These are phyloP conservation scores for Suillus occidentalis DNA, from an alignment of 768 basidiomycete species.

Conservation along the genomic window DNA sequence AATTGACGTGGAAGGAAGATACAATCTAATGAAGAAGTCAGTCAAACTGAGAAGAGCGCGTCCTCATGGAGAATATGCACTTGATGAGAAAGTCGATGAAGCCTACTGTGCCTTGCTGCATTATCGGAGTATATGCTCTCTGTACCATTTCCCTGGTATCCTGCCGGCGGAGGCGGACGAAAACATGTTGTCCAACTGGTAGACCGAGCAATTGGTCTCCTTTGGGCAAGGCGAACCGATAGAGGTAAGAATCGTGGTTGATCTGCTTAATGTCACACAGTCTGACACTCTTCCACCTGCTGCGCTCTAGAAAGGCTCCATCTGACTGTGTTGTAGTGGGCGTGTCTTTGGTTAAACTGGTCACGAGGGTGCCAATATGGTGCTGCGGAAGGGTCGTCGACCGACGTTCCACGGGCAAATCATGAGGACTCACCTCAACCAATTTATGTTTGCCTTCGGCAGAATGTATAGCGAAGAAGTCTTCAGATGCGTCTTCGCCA, in stretches of 20 bases:
- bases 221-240: slow-evolving; percentile 47
- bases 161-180: slow-evolving; percentile 46
- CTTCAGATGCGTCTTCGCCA: slow-evolving; percentile 61
- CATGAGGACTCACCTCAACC: slow-evolving; percentile 32
- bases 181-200: slow-evolving; percentile 61
- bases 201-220: slow-evolving; percentile 48
- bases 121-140: slow-evolving; percentile 63
- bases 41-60: slow-evolving; percentile 2
- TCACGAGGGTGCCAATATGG: slow-evolving; percentile 51
- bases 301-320: slow-evolving; percentile 42
- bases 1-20: slow-evolving; percentile 37
- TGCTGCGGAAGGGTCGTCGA: slow-evolving; percentile 24
- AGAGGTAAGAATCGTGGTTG: slow-evolving; percentile 51
- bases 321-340: slow-evolving; percentile 11
- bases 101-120: slow-evolving; percentile 39
- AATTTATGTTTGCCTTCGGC: slow-evolving; percentile 47
- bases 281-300: slow-evolving; percentile 47
- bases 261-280: slow-evolving; percentile 38
- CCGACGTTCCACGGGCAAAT: neutral
- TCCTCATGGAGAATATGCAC: slow-evolving; percentile 24
- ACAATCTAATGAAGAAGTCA: slow-evolving; percentile 35
- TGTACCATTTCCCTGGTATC: slow-evolving; percentile 46
- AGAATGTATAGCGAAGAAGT: slow-evolving; percentile 66
- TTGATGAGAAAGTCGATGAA: slow-evolving; percentile 57
- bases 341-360: neutral